phyloP scores from a whole-genome alignment of 2,329 filamentous ascomycete genomes.

The Trichoderma brevicompactum region DNA sequence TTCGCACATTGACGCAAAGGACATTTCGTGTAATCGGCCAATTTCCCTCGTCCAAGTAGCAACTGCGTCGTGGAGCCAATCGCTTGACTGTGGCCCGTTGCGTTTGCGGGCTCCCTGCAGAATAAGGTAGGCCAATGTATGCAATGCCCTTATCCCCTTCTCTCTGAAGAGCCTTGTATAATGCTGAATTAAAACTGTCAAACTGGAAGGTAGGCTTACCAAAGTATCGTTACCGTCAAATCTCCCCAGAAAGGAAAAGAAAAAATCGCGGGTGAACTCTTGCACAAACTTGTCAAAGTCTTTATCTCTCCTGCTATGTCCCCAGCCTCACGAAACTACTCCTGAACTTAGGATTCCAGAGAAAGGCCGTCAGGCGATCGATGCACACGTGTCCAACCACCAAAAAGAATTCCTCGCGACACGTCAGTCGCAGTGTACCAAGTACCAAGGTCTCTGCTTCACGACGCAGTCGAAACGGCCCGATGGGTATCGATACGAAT shows the following conservation, averaged over 20 bases:
- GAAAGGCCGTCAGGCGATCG: conserved; percentile 23
- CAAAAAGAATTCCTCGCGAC: conserved; percentile 16
- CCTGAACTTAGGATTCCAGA: conserved; percentile 37
- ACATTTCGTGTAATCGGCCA: conserved; percentile 17
- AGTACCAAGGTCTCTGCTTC: not conserved
- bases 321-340: conserved; percentile 32
- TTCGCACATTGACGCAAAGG: conserved; percentile 5
- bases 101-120: conserved; percentile 15
- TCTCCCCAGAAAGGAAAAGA: not conserved
- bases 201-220: conserved; percentile 23
- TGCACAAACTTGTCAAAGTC: conserved; percentile 11
- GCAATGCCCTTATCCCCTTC: not conserved
- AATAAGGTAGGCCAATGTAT: not conserved
- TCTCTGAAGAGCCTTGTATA: not conserved
- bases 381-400: conserved; percentile 20
- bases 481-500: conserved; percentile 18
- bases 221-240: conserved; percentile 21
- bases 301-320: conserved; percentile 14
- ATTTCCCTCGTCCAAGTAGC: conserved; percentile 2
- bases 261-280: not conserved
- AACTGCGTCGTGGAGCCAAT: conserved; percentile 19
- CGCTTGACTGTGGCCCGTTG: conserved; percentile 25
- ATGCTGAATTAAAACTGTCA: conserved; percentile 6
- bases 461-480: conserved; percentile 20
- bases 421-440: conserved; percentile 4